phyloP scores from a whole-genome alignment of 1,284 basidiomycete genomes.

The Ustilago tritici region DNA sequence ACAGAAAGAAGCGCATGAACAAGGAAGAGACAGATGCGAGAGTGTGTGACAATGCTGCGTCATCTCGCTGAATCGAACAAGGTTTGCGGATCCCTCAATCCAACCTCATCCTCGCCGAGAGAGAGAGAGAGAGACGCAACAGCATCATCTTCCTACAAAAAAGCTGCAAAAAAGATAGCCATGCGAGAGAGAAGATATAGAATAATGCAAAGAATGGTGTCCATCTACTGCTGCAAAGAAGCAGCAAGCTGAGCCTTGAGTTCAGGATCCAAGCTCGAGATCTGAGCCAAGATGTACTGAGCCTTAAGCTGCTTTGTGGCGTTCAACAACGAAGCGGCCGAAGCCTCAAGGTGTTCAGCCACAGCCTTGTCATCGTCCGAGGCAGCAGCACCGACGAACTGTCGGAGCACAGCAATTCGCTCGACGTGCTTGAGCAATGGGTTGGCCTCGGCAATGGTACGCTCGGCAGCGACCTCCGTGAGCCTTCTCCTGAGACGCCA shows the following conservation, averaged over 20 bases:
- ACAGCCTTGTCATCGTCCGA: slow-evolving; percentile 61
- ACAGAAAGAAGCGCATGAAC: background rate
- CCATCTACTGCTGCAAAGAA: slow-evolving; percentile 26
- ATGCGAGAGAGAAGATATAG: background rate
- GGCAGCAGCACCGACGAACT: slow-evolving; percentile 53
- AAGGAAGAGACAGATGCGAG: background rate
- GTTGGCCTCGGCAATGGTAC: slow-evolving; percentile 64
- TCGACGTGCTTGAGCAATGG: slow-evolving; percentile 62
- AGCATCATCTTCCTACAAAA: background rate
- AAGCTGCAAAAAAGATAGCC: background rate
- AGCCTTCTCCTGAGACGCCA: slow-evolving; percentile 83
- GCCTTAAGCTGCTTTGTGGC: slow-evolving; percentile 59
- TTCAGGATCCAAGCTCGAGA: slow-evolving; percentile 63
- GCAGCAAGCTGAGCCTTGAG: slow-evolving; percentile 48
- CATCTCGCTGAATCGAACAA: background rate
- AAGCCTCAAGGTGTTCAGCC: slow-evolving; percentile 62
- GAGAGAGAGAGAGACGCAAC: too few relatives aligned
- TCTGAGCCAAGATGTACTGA: slow-evolving; percentile 59
- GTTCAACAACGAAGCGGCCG: slow-evolving; percentile 44
- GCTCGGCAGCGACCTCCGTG: slow-evolving; percentile 57
- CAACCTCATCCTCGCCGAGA: background rate
- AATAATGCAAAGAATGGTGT: background rate
- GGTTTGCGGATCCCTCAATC: slow-evolving; percentile 42
- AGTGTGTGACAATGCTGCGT: background rate
- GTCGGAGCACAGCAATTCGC: slow-evolving; percentile 55